Percentiles rank a stretch among this genome's conserved stretches.
Conservation (phyloP, 306 rosid species). For the Dryas octopetala region DNA sequence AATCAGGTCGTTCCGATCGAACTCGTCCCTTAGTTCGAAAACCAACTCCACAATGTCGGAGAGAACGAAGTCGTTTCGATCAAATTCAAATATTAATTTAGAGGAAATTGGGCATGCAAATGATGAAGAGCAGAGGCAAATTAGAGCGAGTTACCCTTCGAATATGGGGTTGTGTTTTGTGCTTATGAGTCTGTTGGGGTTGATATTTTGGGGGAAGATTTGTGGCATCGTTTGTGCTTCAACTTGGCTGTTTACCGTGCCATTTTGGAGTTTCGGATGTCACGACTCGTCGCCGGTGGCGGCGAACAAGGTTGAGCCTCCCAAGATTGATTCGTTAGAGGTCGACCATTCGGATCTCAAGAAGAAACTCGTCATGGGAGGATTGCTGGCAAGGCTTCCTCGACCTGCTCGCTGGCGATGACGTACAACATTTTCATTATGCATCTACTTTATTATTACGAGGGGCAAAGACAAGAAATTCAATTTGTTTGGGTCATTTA, state of each 20-base stretch:
- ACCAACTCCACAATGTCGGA: background rate
- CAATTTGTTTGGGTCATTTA: too few relatives aligned
- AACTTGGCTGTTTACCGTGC: conserved; percentile 15
- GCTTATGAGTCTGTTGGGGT: conserved; percentile 23
- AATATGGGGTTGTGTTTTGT: conserved; percentile 15
- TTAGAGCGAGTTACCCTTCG: background rate
- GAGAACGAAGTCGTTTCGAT: background rate
- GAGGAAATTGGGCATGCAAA: too few relatives aligned
- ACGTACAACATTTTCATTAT: background rate
- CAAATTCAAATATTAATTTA: background rate
- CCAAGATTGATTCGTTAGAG: too few relatives aligned
- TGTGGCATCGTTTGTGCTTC: conserved; percentile 25
- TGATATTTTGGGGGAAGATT: conserved; percentile 32
- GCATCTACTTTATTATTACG: too few relatives aligned
- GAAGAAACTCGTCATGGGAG: conserved; percentile 19
- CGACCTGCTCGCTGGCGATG: background rate
- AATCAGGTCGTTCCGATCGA: conserved; percentile 1
- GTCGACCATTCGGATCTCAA: background rate
- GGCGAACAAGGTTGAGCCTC: background rate
- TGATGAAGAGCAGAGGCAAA: too few relatives aligned
- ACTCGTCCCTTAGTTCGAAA: background rate
- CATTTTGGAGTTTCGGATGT: conserved; percentile 2
- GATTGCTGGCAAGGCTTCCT: background rate
- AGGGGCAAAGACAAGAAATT: too few relatives aligned
- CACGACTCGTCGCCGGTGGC: background rate